Conservation (phyloP, 1,284 basidiomycete species). For the Uromyces viciae-fabae region DNA sequence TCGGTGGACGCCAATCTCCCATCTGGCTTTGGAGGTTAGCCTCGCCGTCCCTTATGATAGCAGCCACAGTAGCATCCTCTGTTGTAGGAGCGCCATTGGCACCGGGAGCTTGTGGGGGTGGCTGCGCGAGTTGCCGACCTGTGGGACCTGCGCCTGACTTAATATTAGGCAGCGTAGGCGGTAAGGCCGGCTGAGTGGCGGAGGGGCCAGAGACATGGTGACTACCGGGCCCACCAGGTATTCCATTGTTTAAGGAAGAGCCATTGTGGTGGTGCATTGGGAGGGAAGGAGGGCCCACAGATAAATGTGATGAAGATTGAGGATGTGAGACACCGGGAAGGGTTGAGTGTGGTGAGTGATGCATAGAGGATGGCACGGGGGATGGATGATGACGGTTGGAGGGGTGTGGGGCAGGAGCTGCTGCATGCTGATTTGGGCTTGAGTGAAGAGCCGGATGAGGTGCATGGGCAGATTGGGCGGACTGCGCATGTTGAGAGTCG, state of each 20-base stretch:
- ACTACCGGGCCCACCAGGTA: background rate
- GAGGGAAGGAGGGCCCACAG: background rate
- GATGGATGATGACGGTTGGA: background rate
- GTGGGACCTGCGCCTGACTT: background rate
- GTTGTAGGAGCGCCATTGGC: conserved; percentile 12
- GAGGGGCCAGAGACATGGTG: conserved; percentile 15
- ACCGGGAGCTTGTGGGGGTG: conserved; percentile 14
- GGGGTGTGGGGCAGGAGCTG: background rate
- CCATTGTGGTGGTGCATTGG: background rate
- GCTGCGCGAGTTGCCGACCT: conserved; percentile 27
- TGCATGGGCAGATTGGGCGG: conserved; percentile 5
- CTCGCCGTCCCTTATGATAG: conserved; percentile 33
- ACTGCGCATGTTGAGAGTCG: conserved; percentile 3
- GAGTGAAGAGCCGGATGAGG: background rate
- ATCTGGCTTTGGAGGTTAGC: background rate
- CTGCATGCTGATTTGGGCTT: background rate
- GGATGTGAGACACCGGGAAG: background rate
- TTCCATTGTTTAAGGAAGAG: background rate
- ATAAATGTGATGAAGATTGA: conserved; percentile 7
- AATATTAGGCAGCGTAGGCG: conserved; percentile 15
- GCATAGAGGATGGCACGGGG: background rate
- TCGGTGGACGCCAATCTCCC: conserved; percentile 24
- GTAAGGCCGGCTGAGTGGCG: background rate
- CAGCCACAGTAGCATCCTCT: conserved; percentile 25
- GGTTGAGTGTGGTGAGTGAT: conserved; percentile 32